These are phyloP conservation scores for Plasmopara viticola DNA, from an alignment of 352 stramenopile species.

Conservation along the genomic window DNA sequence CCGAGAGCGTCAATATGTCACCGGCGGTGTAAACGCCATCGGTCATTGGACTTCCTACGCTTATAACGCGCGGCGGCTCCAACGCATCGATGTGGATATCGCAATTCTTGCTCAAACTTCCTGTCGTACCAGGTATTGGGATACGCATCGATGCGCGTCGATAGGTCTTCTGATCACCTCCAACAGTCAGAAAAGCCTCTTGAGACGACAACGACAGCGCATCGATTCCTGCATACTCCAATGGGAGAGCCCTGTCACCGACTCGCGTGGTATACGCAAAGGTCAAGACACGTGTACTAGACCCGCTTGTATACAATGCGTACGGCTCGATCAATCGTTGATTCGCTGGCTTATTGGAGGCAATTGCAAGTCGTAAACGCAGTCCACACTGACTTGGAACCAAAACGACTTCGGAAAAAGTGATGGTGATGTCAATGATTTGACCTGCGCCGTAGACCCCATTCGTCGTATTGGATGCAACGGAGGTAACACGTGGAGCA, in stretches of 20 bases:
- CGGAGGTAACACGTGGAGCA: constrained; percentile 37
- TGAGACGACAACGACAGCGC: constrained; percentile 28
- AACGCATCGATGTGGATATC: constrained; percentile 60
- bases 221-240: constrained; percentile 52
- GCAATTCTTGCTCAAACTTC: constrained; percentile 55
- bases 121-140: constrained; percentile 30
- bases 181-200: constrained; percentile 16
- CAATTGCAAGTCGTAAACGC: constrained; percentile 40
- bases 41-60: constrained; percentile 36
- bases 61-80: constrained; percentile 45
- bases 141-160: constrained; percentile 37
- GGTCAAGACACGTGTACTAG: constrained; percentile 27
- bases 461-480: constrained; percentile 39
- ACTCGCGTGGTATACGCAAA: constrained; percentile 34
- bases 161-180: constrained; percentile 15
- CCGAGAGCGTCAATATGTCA: constrained; percentile 31
- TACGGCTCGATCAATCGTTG: constrained; percentile 1
- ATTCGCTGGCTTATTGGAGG: constrained; percentile 18
- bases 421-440: constrained; percentile 38
- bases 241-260: constrained; percentile 50
- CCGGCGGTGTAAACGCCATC: constrained; percentile 59
- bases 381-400: constrained; percentile 16
- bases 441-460: constrained; percentile 58
- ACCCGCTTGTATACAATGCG: constrained; percentile 35
- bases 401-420: constrained; percentile 49